Base-by-base conservation (phyloP, 2,329 filamentous ascomycete species). In the Neospermospora avenae region DNA sequence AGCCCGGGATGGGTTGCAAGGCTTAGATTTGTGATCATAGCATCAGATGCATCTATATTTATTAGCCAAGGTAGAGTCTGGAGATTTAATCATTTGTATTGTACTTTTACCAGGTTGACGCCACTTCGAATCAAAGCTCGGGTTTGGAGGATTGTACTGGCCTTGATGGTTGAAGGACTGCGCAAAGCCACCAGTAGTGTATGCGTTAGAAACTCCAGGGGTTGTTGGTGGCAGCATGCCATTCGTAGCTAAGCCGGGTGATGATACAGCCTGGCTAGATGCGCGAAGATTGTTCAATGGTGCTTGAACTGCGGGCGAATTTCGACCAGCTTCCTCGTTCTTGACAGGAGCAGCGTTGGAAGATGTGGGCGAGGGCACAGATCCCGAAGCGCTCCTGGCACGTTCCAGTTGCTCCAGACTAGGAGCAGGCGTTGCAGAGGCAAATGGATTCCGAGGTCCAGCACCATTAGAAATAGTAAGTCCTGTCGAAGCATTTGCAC, bases 1-100 rank as follows among this genome's bases (percentile, higher is more conserved):
- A 91, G 78, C 11, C 80, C 81, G 0, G 88, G 86, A 70, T 93
- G 89, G 14, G 87, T 87, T 58, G 82, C 80, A 16, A 93, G 76
- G 41, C 81, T 83, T 24, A 93, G 76, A 55, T 83, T 85, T 4
- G 82, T 83, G 53, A 93, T 82, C 45, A 93, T 78, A 25, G 89
- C 86, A 73, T 89, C 81, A 37, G 79, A 73, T 46, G 79, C 67
- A 64, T 77, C 82, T 85, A 62, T n/a, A 6, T 31, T n/a, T 35
- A 53, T 63, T 70, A 64, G 45, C 10, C 28, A 60, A 3, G 34
- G 22, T 55, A 24, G 48, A 3, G 3, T 24, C 4, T 16, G 18
- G 55, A 31, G 69, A 22, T 1, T 13, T 31, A 6, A 31, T 31
- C 11, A 31, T 5, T 31, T 10, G 10, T 4, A 31, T 56, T 75